These are phyloP conservation scores for Cucumis cinereus DNA, from an alignment of 306 rosid species.

Conservation along the genomic window DNA sequence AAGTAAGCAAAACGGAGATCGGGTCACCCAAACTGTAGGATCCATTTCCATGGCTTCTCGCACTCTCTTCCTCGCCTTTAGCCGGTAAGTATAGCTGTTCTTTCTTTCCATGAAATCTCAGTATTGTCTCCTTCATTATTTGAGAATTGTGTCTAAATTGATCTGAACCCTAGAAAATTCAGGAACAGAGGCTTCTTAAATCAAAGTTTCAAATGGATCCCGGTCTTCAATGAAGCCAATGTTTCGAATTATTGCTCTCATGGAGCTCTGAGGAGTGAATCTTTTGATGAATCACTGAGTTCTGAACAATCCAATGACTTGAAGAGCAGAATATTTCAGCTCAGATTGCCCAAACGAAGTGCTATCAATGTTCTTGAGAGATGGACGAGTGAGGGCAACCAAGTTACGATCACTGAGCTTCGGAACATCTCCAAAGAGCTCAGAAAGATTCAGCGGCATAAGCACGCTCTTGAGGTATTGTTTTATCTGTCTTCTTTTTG, in stretches of 20 bases:
- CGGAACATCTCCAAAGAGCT: slow-evolving; percentile 74
- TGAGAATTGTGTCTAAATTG: neutral
- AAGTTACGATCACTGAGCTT: slow-evolving; percentile 40
- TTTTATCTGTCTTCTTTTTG: neutral
- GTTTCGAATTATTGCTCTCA: slow-evolving; percentile 32
- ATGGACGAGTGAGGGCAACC: slow-evolving; percentile 74
- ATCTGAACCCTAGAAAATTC: slow-evolving; percentile 18
- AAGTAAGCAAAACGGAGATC: neutral
- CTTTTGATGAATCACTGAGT: slow-evolving; percentile 21
- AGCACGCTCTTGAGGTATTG: slow-evolving; percentile 89
- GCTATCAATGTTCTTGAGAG: slow-evolving; percentile 60
- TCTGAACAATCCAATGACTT: slow-evolving; percentile 40
- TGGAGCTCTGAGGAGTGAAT: slow-evolving; percentile 32
- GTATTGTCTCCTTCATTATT: neutral
- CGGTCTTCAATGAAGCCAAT: slow-evolving; percentile 9
- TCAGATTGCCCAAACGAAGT: slow-evolving; percentile 79
- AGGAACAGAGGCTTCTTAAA: slow-evolving; percentile 13
- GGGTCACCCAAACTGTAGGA: neutral
- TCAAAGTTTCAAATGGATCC: slow-evolving; percentile 5
- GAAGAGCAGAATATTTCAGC: slow-evolving; percentile 51
- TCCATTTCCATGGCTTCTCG: slow-evolving; percentile 13
- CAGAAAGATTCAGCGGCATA: slow-evolving; percentile 59
- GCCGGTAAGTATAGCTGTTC: neutral
- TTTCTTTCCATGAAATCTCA: neutral
- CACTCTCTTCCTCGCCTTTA: slow-evolving; percentile 4